These are phyloP conservation scores for Entomortierella parvispora DNA, from an alignment of 192 early-diverging fungal species.

Conservation along the genomic window DNA sequence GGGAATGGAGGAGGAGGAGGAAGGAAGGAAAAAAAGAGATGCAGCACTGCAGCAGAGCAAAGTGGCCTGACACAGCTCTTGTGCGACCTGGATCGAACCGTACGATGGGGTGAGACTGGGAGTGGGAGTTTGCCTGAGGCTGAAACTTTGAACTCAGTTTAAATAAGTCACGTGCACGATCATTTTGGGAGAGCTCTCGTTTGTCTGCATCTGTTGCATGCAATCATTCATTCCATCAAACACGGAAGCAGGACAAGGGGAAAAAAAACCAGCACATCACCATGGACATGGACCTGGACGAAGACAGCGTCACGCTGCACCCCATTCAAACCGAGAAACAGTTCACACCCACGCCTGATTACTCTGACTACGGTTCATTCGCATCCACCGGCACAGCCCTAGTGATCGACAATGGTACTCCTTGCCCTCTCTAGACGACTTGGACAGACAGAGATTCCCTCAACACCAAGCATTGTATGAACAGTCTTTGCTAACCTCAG, in stretches of 20 bases:
- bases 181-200: background rate
- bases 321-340: conserved; percentile 42
- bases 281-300: conserved; percentile 41
- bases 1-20: no score
- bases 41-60: no score
- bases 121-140: no score
- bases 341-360: conserved; percentile 41
- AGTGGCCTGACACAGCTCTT: no score
- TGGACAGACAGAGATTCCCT: background rate
- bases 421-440: background rate
- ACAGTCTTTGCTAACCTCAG: background rate
- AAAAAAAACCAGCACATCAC: conserved; percentile 3
- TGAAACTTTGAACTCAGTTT: no score
- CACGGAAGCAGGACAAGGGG: background rate
- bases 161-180: no score
- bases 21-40: no score
- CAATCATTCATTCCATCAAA: background rate
- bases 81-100: no score
- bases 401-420: conserved; percentile 57
- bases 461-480: background rate
- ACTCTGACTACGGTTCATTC: conserved; percentile 46
- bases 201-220: no score
- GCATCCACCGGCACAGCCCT: conserved; percentile 35
- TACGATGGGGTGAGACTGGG: no score
- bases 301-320: conserved; percentile 15